A percentile compares a stretch with the other conserved stretches of the same genome.
Evolutionary conservation across 371 early-diverging fungal genomes (phyloP).

Genomic region (Apophysomyces ossiformis): DNA sequence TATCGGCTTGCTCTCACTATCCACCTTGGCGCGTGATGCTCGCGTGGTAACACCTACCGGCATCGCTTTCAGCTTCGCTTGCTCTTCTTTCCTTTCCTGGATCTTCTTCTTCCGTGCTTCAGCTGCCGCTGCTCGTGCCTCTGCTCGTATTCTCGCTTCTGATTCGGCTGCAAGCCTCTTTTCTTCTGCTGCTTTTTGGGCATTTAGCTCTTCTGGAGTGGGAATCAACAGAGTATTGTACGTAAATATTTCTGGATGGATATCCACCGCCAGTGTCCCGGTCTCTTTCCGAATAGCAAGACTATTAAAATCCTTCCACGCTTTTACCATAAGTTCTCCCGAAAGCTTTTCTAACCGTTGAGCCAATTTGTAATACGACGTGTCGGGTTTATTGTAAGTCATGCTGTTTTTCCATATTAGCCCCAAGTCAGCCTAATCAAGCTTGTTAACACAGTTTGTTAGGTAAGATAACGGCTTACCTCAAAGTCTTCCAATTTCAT

Average conservation of each 20-base stretch:
- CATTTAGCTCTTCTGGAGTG: slow-evolving; percentile 30
- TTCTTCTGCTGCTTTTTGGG: slow-evolving; percentile 12
- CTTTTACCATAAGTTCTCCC: slow-evolving; percentile 39
- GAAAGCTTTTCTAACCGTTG: slow-evolving; percentile 46
- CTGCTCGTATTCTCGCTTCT: slow-evolving; percentile 15
- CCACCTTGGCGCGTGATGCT: not conserved
- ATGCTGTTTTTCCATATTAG: slow-evolving; percentile 79
- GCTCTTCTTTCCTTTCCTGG: slow-evolving; percentile 14
- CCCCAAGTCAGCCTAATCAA: slow-evolving; percentile 62
- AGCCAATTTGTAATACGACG: slow-evolving; percentile 75
- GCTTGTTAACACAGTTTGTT: not conserved
- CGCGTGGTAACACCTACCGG: not conserved
- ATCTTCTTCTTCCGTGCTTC: slow-evolving; percentile 11
- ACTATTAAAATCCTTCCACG: slow-evolving; percentile 41
- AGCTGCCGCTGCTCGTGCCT: slow-evolving; percentile 16
- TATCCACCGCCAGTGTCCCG: slow-evolving; percentile 50
- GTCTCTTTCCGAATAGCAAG: slow-evolving; percentile 44
- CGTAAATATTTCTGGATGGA: slow-evolving; percentile 60
- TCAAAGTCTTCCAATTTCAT: slow-evolving; percentile 45
- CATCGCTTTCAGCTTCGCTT: not conserved
- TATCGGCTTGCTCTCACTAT: not conserved
- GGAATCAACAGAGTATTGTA: slow-evolving; percentile 42
- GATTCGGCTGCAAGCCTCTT: slow-evolving; percentile 11
- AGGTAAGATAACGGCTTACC: slow-evolving; percentile 17
- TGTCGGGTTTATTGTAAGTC: slow-evolving; percentile 77